Conservation (phyloP, 108 stramenopile genomes). For the Asterionellopsis glacialis region DNA sequence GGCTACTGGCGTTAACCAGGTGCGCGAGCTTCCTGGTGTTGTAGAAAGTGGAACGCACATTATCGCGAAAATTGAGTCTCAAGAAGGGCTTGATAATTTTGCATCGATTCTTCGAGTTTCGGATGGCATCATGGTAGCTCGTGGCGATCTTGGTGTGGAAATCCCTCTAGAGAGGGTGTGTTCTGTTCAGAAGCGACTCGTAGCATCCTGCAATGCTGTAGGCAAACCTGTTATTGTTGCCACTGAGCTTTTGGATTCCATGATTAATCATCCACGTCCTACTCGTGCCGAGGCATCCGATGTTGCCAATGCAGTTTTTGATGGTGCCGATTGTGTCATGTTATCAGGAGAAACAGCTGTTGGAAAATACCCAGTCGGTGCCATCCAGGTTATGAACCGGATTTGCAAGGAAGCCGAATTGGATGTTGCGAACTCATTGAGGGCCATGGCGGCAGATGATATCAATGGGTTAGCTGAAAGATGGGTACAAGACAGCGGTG, state of each 20-base stretch:
- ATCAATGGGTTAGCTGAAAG: background rate
- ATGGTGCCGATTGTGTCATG: conserved; percentile 79
- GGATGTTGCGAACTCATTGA: conserved; percentile 5
- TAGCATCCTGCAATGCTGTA: conserved; percentile 25
- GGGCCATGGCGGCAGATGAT: conserved; percentile 17
- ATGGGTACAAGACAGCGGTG: too few species aligned
- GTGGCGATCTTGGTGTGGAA: conserved; percentile 40
- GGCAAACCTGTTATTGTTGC: conserved; percentile 63
- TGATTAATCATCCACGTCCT: conserved; percentile 67
- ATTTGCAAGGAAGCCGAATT: conserved; percentile 57
- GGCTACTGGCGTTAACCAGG: conserved; percentile 22
- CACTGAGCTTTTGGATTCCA: conserved; percentile 65
- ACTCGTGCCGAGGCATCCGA: conserved; percentile 73
- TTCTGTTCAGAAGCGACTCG: conserved; percentile 57
- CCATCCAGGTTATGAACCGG: conserved; percentile 53
- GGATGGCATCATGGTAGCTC: conserved; percentile 12
- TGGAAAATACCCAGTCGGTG: conserved; percentile 61
- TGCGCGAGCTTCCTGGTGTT: conserved; percentile 21
- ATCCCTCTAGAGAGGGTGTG: conserved; percentile 38
- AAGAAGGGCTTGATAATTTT: conserved; percentile 35
- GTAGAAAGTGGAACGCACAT: conserved; percentile 24
- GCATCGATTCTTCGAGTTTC: conserved; percentile 22
- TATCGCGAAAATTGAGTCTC: conserved; percentile 34
- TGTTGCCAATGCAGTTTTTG: conserved; percentile 73
- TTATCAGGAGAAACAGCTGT: conserved; percentile 72